phyloP scores from a whole-genome alignment of 192 early-diverging fungal species.

The Umbelopsis ramanniana region DNA sequence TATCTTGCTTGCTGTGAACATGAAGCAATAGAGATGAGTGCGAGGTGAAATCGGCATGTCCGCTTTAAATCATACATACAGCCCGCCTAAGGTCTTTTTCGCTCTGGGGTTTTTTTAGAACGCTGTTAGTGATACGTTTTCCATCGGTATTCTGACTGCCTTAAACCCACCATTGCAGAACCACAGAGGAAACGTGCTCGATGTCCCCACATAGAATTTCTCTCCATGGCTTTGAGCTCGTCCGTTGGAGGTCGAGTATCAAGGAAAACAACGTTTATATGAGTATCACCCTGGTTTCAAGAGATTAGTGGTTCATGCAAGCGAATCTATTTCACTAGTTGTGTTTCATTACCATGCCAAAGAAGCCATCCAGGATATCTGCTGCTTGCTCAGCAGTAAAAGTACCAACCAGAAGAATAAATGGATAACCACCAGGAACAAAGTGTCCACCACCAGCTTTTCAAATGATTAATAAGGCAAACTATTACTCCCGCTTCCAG shows the following conservation, averaged over 20 bases:
- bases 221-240: conserved; percentile 49
- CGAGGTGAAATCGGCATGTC: background rate
- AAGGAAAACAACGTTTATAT: conserved; percentile 54
- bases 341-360: conserved; percentile 47
- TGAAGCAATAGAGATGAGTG: background rate
- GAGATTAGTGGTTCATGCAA: background rate
- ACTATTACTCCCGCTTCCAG: background rate
- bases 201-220: conserved; percentile 48
- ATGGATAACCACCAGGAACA: conserved; percentile 24
- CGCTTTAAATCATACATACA: conserved; percentile 14
- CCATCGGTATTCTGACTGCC: too few species aligned
- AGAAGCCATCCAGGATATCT: conserved; percentile 51
- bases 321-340: too few species aligned
- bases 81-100: conserved; percentile 32
- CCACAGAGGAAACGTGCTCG: conserved; percentile 41
- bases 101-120: conserved; percentile 3
- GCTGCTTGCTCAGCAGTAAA: conserved; percentile 45
- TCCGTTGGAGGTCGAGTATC: conserved; percentile 49
- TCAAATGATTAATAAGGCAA: background rate
- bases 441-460: conserved; percentile 39
- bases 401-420: conserved; percentile 54
- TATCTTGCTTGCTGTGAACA: conserved; percentile 39
- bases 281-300: conserved; percentile 41
- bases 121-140: background rate
- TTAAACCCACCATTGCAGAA: conserved; percentile 31